A percentile compares a stretch with the other conserved stretches of the same genome.
phyloP scores from a whole-genome alignment of 352 stramenopile species.

The Elongisporangium anandrum region DNA sequence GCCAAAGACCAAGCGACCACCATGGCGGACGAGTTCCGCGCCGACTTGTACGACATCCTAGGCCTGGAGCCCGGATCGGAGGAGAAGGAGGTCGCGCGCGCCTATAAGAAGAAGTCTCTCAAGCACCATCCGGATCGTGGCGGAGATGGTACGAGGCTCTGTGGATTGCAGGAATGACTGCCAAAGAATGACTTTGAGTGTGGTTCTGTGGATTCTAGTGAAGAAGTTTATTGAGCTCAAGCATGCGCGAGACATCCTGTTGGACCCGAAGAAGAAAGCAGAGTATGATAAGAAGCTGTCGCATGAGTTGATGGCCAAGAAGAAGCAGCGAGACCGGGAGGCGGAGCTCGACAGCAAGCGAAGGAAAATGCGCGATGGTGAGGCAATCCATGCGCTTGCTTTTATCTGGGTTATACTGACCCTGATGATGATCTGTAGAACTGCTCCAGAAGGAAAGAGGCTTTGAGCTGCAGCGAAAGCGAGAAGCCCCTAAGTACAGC shows the following conservation, averaged over 20 bases:
- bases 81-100: constrained; percentile 65
- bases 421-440: constrained; percentile 26
- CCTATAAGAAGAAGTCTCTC: constrained; percentile 83
- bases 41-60: constrained; percentile 74
- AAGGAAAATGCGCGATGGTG: constrained; percentile 61
- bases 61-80: constrained; percentile 61
- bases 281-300: constrained; percentile 80
- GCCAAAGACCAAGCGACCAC: constrained; percentile 1
- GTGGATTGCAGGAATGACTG: background rate
- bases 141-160: constrained; percentile 50
- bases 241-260: constrained; percentile 63
- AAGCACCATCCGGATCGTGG: constrained; percentile 76
- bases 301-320: constrained; percentile 52
- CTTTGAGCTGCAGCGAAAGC: constrained; percentile 33
- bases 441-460: constrained; percentile 55
- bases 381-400: background rate
- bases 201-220: constrained; percentile 23
- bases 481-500: constrained; percentile 14
- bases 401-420: constrained; percentile 3
- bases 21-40: constrained; percentile 32
- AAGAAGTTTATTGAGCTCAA: constrained; percentile 83
- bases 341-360: constrained; percentile 51
- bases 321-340: constrained; percentile 64
- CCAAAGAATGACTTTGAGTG: background rate
- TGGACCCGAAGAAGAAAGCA: constrained; percentile 78